A percentile compares a stretch with the other conserved stretches of the same genome.
These are phyloP conservation scores for Tetrapisispora nanseiensis DNA, from an alignment of 805 yeast species.

Conservation along the genomic window DNA sequence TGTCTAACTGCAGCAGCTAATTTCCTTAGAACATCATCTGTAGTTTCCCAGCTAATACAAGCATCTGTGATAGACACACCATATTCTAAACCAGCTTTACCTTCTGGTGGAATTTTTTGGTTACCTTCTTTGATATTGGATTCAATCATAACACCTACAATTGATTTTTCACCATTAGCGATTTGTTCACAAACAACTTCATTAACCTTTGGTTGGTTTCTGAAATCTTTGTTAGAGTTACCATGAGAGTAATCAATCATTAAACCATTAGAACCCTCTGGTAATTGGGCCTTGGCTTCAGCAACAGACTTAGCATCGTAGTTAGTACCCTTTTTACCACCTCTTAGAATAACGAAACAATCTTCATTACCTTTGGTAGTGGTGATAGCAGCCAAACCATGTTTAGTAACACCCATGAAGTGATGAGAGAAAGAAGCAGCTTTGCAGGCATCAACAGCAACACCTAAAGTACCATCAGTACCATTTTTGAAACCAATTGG, in stretches of 20 bases:
- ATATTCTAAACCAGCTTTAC: slow-evolving; percentile 67
- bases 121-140: slow-evolving; percentile 86
- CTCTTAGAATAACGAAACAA: slow-evolving; percentile 86
- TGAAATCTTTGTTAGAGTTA: slow-evolving; percentile 82
- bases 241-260: slow-evolving; percentile 99
- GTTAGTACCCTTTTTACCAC: slow-evolving; percentile 91
- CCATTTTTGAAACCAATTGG: slow-evolving; percentile 98
- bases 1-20: slow-evolving; percentile 72
- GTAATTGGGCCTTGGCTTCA: slow-evolving; percentile 51
- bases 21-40: slow-evolving; percentile 58
- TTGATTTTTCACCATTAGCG: slow-evolving; percentile 56
- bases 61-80: slow-evolving; percentile 98
- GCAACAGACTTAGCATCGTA: slow-evolving; percentile 67
- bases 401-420: slow-evolving; percentile 89
- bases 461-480: slow-evolving; percentile 91
- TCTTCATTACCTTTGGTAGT: slow-evolving; percentile 91
- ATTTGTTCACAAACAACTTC: slow-evolving; percentile 70
- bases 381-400: slow-evolving; percentile 92
- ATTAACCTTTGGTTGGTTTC: slow-evolving; percentile 88
- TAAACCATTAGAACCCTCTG: slow-evolving; percentile 30
- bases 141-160: slow-evolving; percentile 96
- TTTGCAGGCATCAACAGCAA: slow-evolving; percentile 87
- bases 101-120: slow-evolving; percentile 79
- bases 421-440: slow-evolving; percentile 92
- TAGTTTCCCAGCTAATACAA: slow-evolving; percentile 84